Percentiles rank a stretch among this genome's conserved stretches.
phyloP scores from a whole-genome alignment of 257 asterid species.

The Plantago major region DNA sequence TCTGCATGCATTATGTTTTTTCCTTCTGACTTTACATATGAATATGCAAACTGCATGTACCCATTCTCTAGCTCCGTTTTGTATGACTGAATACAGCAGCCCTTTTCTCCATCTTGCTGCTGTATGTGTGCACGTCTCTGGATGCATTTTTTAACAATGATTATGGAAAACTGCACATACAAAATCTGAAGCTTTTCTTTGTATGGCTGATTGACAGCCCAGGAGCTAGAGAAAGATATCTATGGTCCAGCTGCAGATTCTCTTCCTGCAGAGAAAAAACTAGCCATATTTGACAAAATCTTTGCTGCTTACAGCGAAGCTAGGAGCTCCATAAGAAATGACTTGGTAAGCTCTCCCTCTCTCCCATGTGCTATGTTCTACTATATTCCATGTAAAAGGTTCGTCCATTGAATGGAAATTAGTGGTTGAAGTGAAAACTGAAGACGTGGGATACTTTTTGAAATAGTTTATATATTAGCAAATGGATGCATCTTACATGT shows the following conservation, averaged over 20 bases:
- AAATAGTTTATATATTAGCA: too few species aligned
- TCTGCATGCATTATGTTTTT: neutral
- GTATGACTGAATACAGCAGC: too few species aligned
- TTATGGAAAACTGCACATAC: conserved; percentile 11
- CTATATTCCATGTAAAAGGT: neutral
- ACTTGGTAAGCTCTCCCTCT: conserved; percentile 49
- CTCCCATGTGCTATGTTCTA: neutral
- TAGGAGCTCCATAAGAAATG: conserved; percentile 78
- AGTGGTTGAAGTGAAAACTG: neutral
- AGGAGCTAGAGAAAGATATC: conserved; percentile 88
- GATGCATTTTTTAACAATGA: conserved; percentile 3
- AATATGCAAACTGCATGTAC: too few species aligned
- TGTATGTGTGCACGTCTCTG: too few species aligned
- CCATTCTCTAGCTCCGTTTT: too few species aligned
- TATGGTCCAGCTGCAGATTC: conserved; percentile 77
- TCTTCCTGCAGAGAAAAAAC: conserved; percentile 69
- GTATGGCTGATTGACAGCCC: conserved; percentile 57
- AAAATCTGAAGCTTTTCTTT: conserved; percentile 25
- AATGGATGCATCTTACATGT: conserved; percentile 2
- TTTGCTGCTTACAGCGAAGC: conserved; percentile 92
- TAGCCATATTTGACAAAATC: conserved; percentile 74
- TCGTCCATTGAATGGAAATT: neutral
- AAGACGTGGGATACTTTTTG: too few species aligned
- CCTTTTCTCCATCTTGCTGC: too few species aligned
- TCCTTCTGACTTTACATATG: too few species aligned